These are phyloP conservation scores for Trichoderma sp. DNA, from an alignment of 2,329 filamentous ascomycete genomes.

Conservation along the genomic window DNA sequence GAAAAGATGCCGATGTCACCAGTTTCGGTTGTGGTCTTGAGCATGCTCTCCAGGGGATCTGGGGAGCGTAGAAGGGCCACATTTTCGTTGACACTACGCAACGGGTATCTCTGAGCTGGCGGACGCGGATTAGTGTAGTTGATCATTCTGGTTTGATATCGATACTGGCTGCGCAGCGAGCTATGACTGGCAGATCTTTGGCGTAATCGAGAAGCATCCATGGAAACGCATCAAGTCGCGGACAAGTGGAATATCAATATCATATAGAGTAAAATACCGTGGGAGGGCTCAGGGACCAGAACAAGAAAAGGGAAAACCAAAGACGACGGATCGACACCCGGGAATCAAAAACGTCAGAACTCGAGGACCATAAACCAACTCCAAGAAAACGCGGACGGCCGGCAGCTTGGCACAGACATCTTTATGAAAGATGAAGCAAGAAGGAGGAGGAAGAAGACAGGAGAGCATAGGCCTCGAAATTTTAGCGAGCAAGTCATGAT, in stretches of 20 bases:
- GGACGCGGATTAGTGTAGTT: constrained; percentile 26
- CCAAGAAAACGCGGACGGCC: constrained; percentile 25
- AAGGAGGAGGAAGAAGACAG: background rate
- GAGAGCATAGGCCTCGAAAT: background rate
- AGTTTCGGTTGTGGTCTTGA: constrained; percentile 66
- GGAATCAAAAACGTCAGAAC: constrained; percentile 11
- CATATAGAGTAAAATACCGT: constrained; percentile 19
- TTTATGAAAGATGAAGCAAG: constrained; percentile 20
- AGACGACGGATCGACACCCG: constrained; percentile 5
- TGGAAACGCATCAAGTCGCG: constrained; percentile 23
- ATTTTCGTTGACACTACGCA: constrained; percentile 48
- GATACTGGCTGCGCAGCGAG: constrained; percentile 39
- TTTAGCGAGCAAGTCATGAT: background rate
- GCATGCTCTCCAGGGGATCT: constrained; percentile 62
- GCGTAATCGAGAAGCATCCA: constrained; percentile 34
- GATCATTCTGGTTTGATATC: constrained; percentile 29
- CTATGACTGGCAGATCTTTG: constrained; percentile 44
- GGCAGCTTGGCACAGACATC: constrained; percentile 24
- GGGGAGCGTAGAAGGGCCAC: constrained; percentile 48
- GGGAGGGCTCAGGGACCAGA: constrained; percentile 26
- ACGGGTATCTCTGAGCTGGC: constrained; percentile 39
- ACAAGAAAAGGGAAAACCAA: constrained; percentile 26
- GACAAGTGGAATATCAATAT: constrained; percentile 16
- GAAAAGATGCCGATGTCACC: constrained; percentile 65
- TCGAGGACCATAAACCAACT: constrained; percentile 27